Evolutionary conservation across 176 grass and related monocot species (phyloP), one percentile per base, ranked within the genome.

Genomic region (Triticum urartu): DNA sequence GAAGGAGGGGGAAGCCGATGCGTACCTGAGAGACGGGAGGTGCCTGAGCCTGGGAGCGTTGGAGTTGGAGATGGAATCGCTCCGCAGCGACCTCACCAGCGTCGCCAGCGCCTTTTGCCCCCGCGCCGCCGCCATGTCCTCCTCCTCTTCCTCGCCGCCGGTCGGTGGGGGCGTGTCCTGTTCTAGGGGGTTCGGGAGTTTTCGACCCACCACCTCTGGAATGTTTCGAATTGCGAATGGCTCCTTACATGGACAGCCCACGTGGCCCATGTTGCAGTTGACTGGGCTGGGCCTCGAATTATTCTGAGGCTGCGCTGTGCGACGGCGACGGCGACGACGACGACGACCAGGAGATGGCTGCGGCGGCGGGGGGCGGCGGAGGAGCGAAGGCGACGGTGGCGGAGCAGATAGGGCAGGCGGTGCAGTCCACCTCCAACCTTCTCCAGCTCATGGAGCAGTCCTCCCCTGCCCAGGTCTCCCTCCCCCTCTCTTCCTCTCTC

Each of bases 361-460:
- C 73, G 45, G 73, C 47, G 73, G 15, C 72, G 25, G 45, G 72
- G 3, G 60, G 35, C 78, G 15, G 58, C 24, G 78, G 58, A 43
- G 59, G 81, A 13, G 86, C 73, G 15, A 97, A 94, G 94, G 75
- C 92, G 38, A 70, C 81, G 5, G 90, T 84, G 84, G 93, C 88
- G 21, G 93, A 98, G 73, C 96, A 95, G 90, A 94, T 95, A 75
- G 68, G 77, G 25, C 91, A 98, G 64, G 93, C 93, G n/a, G 91
- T 98, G 77, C 90, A 89, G 79, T 98, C 96, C 84, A 95, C 96
- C 45, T 90, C 96, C 50, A 98, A 95, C 77, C 96, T 98, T 17
- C 91, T 98, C 59, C 96, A 87, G 28, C 89, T 98, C 68, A 94
- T 98, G 96, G 91, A 98, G 56, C 85, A 95, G 21, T 94, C 93